Conservation (phyloP, 2,329 filamentous ascomycete genomes). For the Pezicula rhizophila region DNA sequence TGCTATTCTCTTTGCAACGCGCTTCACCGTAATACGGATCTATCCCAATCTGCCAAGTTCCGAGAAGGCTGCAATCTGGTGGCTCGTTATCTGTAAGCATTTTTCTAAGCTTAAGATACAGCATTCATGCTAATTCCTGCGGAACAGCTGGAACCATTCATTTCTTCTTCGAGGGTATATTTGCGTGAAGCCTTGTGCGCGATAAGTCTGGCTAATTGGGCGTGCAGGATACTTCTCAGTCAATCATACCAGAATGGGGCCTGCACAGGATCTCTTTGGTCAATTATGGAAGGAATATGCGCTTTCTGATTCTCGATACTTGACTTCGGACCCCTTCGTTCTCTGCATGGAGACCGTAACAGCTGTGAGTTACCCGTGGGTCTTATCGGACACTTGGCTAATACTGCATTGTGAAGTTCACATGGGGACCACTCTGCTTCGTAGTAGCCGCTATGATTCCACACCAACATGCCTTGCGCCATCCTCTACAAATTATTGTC, state of each 20-base stretch:
- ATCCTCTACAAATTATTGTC: conserved; percentile 41
- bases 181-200: neutral
- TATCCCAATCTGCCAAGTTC: conserved; percentile 44
- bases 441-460: conserved; percentile 41
- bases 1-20: conserved; percentile 51
- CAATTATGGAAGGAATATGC: conserved; percentile 55
- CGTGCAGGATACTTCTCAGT: conserved; percentile 39
- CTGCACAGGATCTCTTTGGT: conserved; percentile 37
- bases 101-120: conserved; percentile 36
- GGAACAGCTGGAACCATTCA: conserved; percentile 24
- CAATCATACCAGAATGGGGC: conserved; percentile 36
- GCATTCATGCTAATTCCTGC: conserved; percentile 25
- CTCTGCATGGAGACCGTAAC: conserved; percentile 51
- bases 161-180: conserved; percentile 28
- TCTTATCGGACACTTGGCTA: neutral
- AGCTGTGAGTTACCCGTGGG: conserved; percentile 25
- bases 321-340: conserved; percentile 46
- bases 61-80: conserved; percentile 59
- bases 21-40: conserved; percentile 43
- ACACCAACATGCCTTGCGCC: conserved; percentile 36
- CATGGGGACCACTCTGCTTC: conserved; percentile 55
- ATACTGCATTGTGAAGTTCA: conserved; percentile 30
- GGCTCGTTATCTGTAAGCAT: conserved; percentile 67
- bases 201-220: neutral
- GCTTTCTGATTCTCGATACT: conserved; percentile 49